phyloP scores from a whole-genome alignment of 345 rosid genomes.

The Dovyalis caffra region DNA sequence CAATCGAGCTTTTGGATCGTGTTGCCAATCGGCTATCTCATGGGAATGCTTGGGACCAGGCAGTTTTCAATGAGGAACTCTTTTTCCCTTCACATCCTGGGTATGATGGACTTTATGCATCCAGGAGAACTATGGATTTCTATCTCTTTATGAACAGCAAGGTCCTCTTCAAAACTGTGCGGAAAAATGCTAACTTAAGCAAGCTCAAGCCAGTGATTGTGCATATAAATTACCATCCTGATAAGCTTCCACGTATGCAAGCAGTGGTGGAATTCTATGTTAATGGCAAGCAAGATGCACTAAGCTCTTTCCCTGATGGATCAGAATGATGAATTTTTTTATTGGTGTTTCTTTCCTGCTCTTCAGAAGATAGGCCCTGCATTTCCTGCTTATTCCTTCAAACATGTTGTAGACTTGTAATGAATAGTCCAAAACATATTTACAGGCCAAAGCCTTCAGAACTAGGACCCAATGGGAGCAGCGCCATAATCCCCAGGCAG shows the following conservation, averaged over 20 bases:
- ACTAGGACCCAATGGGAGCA: background rate
- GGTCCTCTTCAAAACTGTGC: conserved; percentile 30
- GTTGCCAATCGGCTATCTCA: conserved; percentile 25
- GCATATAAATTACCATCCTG: conserved; percentile 35
- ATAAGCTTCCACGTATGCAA: conserved; percentile 31
- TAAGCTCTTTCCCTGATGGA: conserved; percentile 33
- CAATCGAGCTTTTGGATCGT: conserved; percentile 33
- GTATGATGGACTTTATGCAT: conserved; percentile 26
- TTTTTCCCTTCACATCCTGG: conserved; percentile 30
- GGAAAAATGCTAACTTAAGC: conserved; percentile 27
- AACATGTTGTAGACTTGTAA: background rate
- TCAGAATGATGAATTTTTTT: conserved; percentile 16
- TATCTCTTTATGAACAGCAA: conserved; percentile 37
- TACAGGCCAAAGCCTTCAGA: background rate
- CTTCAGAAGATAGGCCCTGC: background rate
- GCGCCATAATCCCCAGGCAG: too few species aligned
- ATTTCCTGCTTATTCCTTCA: conserved; percentile 1
- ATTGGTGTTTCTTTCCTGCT: background rate
- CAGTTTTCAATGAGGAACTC: conserved; percentile 36
- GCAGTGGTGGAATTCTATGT: conserved; percentile 28
- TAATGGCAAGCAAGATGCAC: conserved; percentile 26
- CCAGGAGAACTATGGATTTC: conserved; percentile 32
- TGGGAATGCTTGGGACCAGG: conserved; percentile 33
- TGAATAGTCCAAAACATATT: background rate
- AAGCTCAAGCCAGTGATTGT: conserved; percentile 32